Evolutionary conservation across 768 basidiomycete genomes (phyloP).

Genomic region (Russula lepida): DNA sequence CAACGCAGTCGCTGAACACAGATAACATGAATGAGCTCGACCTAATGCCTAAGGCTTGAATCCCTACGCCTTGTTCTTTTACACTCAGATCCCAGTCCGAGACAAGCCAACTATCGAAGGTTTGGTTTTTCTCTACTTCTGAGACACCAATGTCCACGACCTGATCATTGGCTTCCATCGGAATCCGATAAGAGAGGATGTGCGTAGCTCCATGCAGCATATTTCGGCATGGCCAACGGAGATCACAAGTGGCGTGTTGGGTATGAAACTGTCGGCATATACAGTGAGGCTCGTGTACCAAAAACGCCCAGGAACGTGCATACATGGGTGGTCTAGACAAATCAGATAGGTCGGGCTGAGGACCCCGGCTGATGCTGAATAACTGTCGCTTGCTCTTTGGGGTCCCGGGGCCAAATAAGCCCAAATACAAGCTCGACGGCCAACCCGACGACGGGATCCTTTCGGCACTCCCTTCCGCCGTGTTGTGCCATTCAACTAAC

Average conservation of each 20-base stretch:
- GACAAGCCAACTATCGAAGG: background rate
- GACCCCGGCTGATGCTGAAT: constrained; percentile 16
- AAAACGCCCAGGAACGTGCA: constrained; percentile 4
- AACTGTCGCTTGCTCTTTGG: background rate
- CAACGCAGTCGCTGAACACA: background rate
- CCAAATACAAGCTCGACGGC: constrained; percentile 21
- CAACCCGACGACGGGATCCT: constrained; percentile 20
- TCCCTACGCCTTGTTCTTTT: background rate
- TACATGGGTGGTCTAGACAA: constrained; percentile 1
- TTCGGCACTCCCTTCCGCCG: constrained; percentile 10
- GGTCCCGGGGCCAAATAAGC: constrained; percentile 16
- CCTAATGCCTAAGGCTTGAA: background rate
- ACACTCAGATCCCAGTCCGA: background rate
- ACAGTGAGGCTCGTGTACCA: background rate
- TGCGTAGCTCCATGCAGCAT: background rate
- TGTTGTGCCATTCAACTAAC: constrained; percentile 1
- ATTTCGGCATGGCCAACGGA: background rate
- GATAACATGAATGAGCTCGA: background rate
- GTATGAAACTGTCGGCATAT: background rate
- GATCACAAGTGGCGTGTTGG: background rate
- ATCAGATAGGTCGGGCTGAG: background rate
- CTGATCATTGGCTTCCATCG: background rate
- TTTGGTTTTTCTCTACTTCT: background rate
- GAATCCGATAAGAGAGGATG: background rate
- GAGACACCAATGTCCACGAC: background rate